phyloP scores from a whole-genome alignment of 768 basidiomycete genomes.

The Agrocybe praecox region DNA sequence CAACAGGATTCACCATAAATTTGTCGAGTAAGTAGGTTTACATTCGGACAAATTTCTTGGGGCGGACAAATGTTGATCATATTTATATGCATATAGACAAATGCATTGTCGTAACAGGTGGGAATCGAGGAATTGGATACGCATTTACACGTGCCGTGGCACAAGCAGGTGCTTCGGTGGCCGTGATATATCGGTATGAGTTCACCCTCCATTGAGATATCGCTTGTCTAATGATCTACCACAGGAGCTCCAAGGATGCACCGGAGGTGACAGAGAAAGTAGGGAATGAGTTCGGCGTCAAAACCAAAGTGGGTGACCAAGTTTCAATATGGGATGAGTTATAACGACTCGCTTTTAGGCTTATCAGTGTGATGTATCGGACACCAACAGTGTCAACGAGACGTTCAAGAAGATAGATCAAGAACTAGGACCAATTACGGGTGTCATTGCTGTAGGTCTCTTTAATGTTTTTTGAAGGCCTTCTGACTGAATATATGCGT shows the following conservation, averaged over 20 bases:
- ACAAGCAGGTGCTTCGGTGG: conserved; percentile 56
- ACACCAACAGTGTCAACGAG: conserved; percentile 42
- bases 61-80: too few relatives aligned
- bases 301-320: conserved; percentile 38
- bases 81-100: conserved; percentile 30
- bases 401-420: conserved; percentile 50
- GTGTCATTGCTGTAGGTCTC: conserved; percentile 55
- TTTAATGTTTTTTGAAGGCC: not conserved
- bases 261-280: conserved; percentile 48
- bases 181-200: conserved; percentile 58
- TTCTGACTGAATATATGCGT: not conserved
- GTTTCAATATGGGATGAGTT: not conserved
- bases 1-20: conserved; percentile 14
- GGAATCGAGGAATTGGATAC: conserved; percentile 62
- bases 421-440: conserved; percentile 50
- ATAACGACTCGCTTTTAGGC: conserved; percentile 36
- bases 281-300: conserved; percentile 44
- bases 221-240: not conserved
- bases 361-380: conserved; percentile 62
- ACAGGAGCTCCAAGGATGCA: conserved; percentile 50
- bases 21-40: conserved; percentile 8
- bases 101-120: conserved; percentile 62
- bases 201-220: too few relatives aligned
- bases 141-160: conserved; percentile 57
- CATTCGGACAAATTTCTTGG: not conserved